These are phyloP conservation scores for Dictyostelium firmibasis DNA, from an alignment of 78 protist species.

Conservation along the genomic window DNA sequence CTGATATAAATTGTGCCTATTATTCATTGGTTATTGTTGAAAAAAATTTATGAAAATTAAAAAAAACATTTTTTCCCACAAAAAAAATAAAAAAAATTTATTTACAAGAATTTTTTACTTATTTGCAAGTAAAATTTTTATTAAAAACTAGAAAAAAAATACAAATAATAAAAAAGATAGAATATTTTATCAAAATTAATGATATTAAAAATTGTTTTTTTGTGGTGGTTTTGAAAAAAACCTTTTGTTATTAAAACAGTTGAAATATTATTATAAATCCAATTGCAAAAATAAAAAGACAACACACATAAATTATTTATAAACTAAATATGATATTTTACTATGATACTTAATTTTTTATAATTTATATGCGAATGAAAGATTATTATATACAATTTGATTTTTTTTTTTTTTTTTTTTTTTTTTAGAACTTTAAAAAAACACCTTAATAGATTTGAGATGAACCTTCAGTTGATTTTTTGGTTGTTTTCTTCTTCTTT, in stretches of 20 bases:
- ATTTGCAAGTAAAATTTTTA: too few species aligned
- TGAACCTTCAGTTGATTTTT: conserved; percentile 30
- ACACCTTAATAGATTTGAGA: conserved; percentile 49
- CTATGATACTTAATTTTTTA: not conserved
- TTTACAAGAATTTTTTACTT: too few species aligned
- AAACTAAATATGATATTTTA: too few species aligned
- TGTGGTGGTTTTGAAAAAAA: conserved; percentile 80
- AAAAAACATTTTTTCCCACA: too few species aligned
- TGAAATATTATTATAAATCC: not conserved
- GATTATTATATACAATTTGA: not conserved
- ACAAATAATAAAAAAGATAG: too few species aligned
- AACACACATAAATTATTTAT: not conserved
- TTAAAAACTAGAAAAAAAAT: too few species aligned
- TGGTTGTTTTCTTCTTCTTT: conserved; percentile 49
- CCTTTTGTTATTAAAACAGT: conserved; percentile 37
- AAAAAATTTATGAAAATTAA: not conserved
- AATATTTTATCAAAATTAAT: too few species aligned
- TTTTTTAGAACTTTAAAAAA: not conserved
- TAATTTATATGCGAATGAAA: not conserved
- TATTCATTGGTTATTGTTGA: not conserved
- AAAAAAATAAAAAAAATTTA: not conserved
- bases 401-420: conserved; percentile 3
- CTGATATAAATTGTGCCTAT: not conserved
- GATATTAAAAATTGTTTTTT: not conserved
- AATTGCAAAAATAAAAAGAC: not conserved